Evolutionary conservation across 148 eudicot genomes (phyloP).

Genomic region (Rheum nobile): DNA sequence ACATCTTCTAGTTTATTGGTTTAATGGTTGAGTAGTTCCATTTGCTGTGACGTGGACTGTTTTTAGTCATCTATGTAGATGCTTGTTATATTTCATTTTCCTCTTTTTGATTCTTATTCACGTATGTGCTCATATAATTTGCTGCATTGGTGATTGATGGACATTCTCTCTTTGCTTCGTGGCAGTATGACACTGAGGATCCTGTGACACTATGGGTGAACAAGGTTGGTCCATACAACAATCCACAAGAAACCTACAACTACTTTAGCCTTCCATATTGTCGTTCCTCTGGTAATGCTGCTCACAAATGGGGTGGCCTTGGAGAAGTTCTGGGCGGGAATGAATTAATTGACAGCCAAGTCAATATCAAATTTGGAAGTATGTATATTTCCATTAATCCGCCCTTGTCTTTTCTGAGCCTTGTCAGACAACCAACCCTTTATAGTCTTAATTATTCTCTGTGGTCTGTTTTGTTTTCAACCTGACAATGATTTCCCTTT

Average conservation of each 20-base stretch:
- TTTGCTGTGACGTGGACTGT: background rate
- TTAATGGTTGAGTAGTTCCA: background rate
- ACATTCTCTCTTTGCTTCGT: background rate
- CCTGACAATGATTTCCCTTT: background rate
- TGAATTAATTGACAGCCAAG: conserved; percentile 89
- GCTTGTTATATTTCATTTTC: background rate
- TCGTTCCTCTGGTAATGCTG: conserved; percentile 40
- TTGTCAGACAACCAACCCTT: background rate
- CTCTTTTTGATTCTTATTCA: background rate
- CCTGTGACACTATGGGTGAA: conserved; percentile 91
- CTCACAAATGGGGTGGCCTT: conserved; percentile 97
- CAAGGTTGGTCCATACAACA: conserved; percentile 94
- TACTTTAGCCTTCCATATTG: conserved; percentile 93
- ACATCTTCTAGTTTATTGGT: background rate
- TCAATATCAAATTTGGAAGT: conserved; percentile 69
- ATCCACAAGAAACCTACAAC: conserved; percentile 97
- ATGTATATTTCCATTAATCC: conserved; percentile 5
- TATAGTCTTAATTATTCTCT: background rate
- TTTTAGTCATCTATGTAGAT: background rate
- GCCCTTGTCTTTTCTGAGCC: background rate
- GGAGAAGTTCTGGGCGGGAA: conserved; percentile 98
- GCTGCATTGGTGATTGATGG: background rate
- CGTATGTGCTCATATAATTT: background rate
- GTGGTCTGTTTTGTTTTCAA: background rate
- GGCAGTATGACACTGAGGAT: conserved; percentile 70